phyloP scores from a whole-genome alignment of 1,284 basidiomycete genomes.

The Cutaneotrichosporon dermatis region DNA sequence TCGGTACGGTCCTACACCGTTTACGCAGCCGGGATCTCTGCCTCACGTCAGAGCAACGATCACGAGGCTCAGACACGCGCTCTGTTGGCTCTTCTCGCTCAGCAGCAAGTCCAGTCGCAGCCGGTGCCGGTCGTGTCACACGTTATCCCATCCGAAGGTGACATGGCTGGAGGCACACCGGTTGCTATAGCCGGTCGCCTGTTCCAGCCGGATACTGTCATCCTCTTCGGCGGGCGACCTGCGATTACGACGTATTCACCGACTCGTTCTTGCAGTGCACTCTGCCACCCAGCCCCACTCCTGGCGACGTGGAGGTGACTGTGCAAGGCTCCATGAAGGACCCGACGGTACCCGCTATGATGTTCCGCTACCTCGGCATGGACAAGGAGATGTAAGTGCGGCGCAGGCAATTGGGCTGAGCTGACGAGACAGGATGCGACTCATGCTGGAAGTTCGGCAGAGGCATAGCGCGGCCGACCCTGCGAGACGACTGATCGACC shows the following conservation, averaged over 20 bases:
- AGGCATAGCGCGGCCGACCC: slow-evolving; percentile 34
- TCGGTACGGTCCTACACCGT: slow-evolving; percentile 8
- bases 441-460: slow-evolving; percentile 38
- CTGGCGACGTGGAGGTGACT: slow-evolving; percentile 84
- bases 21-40: not conserved
- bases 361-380: slow-evolving; percentile 39
- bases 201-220: slow-evolving; percentile 62
- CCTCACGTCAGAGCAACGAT: slow-evolving; percentile 9
- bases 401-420: not conserved
- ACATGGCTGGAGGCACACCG: slow-evolving; percentile 88
- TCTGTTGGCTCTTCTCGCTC: slow-evolving; percentile 15
- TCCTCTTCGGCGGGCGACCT: slow-evolving; percentile 79
- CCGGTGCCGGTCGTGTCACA: slow-evolving; percentile 48
- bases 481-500: slow-evolving; percentile 38
- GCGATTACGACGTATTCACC: slow-evolving; percentile 84
- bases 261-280: slow-evolving; percentile 90
- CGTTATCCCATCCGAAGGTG: slow-evolving; percentile 85
- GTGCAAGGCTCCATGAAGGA: slow-evolving; percentile 56
- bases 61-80: slow-evolving; percentile 22
- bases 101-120: slow-evolving; percentile 5
- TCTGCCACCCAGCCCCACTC: slow-evolving; percentile 72
- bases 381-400: slow-evolving; percentile 41
- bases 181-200: slow-evolving; percentile 89
- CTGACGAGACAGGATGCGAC: slow-evolving; percentile 30
- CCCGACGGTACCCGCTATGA: slow-evolving; percentile 25